Evolutionary conservation across 108 stramenopile species (phyloP).

Genomic region (Cyclotella baltica): DNA sequence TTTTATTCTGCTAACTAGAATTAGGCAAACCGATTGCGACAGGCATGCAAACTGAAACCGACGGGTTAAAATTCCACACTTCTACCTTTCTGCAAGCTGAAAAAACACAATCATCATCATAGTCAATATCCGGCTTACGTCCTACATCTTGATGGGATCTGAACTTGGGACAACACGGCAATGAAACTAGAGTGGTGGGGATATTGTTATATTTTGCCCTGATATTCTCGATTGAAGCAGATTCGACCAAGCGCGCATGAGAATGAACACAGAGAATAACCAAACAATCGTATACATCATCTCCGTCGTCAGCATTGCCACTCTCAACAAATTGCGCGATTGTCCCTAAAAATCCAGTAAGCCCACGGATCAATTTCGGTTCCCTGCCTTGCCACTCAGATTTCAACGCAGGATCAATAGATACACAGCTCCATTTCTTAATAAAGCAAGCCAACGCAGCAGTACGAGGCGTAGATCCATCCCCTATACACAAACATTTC

Average conservation of each 20-base stretch:
- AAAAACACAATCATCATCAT: constrained; percentile 66
- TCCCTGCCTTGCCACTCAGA: constrained; percentile 39
- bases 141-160: constrained; percentile 52
- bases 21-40: too few relatives aligned
- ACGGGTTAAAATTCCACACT: constrained; percentile 43
- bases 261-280: constrained; percentile 64
- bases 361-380: constrained; percentile 35
- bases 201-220: constrained; percentile 31
- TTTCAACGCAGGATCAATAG: constrained; percentile 60
- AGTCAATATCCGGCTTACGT: constrained; percentile 47
- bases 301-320: background rate
- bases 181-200: constrained; percentile 49
- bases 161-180: constrained; percentile 63
- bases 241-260: constrained; percentile 51
- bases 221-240: constrained; percentile 33
- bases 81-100: constrained; percentile 56
- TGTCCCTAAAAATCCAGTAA: constrained; percentile 55
- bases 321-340: constrained; percentile 42
- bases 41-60: background rate
- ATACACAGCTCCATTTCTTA: constrained; percentile 56
- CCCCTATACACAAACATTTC: constrained; percentile 57
- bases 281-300: constrained; percentile 34
- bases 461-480: constrained; percentile 60
- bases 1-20: too few relatives aligned
- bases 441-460: constrained; percentile 50